Conservation (phyloP, 2,329 filamentous ascomycete species). For the Dothidotthia symphoricarpi region DNA sequence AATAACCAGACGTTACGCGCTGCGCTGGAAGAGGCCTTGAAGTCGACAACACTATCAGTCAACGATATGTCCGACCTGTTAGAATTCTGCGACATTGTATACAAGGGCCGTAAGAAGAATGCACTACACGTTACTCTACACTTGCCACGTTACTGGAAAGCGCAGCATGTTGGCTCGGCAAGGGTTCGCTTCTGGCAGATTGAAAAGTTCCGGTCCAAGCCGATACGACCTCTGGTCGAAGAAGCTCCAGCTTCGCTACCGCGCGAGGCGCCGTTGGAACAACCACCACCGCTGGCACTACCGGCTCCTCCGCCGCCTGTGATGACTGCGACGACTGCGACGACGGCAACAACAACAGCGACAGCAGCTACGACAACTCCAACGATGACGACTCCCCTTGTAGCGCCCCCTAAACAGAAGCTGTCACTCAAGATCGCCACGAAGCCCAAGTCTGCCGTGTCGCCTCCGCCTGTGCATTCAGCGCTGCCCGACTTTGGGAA, state of each 20-base stretch:
- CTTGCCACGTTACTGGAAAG: conserved; percentile 58
- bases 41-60: conserved; percentile 50
- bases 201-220: conserved; percentile 20
- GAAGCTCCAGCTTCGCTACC: conserved; percentile 3
- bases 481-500: conserved; percentile 9
- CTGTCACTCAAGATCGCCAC: conserved; percentile 26
- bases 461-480: conserved; percentile 16
- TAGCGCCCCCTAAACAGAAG: conserved; percentile 13
- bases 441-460: conserved; percentile 9
- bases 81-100: conserved; percentile 58
- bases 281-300: conserved; percentile 2
- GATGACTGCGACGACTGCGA: conserved; percentile 1
- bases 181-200: conserved; percentile 32
- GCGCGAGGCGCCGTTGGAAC: conserved; percentile 1
- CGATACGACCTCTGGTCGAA: conserved; percentile 11
- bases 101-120: conserved; percentile 48
- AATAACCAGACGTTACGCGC: conserved; percentile 51
- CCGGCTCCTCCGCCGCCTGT: not conserved
- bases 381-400: not conserved
- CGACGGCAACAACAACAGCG: not conserved
- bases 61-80: conserved; percentile 57
- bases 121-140: conserved; percentile 51
- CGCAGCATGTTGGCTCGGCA: conserved; percentile 53
- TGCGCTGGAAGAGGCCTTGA: conserved; percentile 58
- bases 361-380: conserved; percentile 1